A percentile compares a stretch with the other conserved stretches of the same genome.
These are phyloP conservation scores for Ceratocystis destructans DNA, from an alignment of 2,329 filamentous ascomycete species.

Conservation along the genomic window DNA sequence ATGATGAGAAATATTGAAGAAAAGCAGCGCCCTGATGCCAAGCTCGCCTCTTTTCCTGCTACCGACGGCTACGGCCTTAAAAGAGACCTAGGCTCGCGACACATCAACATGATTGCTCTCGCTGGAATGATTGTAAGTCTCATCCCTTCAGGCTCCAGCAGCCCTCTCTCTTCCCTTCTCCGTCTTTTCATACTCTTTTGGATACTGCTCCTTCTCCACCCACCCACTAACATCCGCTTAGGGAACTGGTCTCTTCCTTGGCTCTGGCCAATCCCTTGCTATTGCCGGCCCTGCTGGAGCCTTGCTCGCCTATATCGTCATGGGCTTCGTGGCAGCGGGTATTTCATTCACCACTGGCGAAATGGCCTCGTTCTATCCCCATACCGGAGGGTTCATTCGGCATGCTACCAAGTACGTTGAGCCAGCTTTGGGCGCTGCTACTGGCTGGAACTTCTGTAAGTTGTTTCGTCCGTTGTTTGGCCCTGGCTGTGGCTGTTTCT, in stretches of 20 bases:
- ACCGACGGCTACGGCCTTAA: conserved; percentile 8
- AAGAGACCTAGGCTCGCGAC: conserved; percentile 24
- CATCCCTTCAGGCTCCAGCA: not conserved
- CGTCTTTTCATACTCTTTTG: not conserved
- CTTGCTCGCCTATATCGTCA: conserved; percentile 30
- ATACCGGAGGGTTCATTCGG: conserved; percentile 24
- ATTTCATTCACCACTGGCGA: conserved; percentile 36
- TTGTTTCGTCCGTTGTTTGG: not conserved
- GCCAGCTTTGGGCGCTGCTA: conserved; percentile 24
- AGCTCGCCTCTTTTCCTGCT: not conserved
- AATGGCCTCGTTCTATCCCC: conserved; percentile 24
- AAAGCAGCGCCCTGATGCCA: not conserved
- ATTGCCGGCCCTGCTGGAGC: conserved; percentile 33
- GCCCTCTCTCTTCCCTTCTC: not conserved
- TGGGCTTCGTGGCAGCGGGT: conserved; percentile 40
- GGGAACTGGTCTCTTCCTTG: conserved; percentile 35
- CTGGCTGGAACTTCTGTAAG: conserved; percentile 17
- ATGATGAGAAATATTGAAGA: not conserved
- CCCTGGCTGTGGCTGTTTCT: no score
- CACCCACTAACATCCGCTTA: conserved; percentile 22
- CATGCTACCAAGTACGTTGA: conserved; percentile 26
- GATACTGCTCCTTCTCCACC: not conserved
- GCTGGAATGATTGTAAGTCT: conserved; percentile 24
- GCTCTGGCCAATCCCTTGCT: conserved; percentile 36
- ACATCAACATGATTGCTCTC: conserved; percentile 29